Base-by-base conservation (phyloP, 345 rosid genomes). In the Salix koriyanagi region DNA sequence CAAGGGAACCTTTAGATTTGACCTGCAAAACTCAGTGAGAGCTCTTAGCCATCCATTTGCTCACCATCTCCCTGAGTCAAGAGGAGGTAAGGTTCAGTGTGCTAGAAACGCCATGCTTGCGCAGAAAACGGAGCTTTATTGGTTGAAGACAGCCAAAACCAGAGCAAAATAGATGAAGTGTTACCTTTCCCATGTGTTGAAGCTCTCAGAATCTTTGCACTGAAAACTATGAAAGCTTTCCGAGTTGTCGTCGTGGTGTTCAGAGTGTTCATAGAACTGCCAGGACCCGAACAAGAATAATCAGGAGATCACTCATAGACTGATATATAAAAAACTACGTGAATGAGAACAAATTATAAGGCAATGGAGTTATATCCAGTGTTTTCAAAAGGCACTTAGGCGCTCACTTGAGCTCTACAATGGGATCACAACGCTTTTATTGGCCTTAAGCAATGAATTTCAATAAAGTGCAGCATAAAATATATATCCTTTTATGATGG, bases 241-340 rank as follows among this genome's bases (percentile, higher is more conserved):
- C 32, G 71, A 56, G 21, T 8, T n/a, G 30, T 41, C 74, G 11
- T 26, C n/a, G 30, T 56, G 73, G 36, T 34, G 5, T 26, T 56
- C 73, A 16, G 28, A 26, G 37, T 81, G 77, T 28, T 68, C 81
- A 71, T 62, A 64, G 64, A 52, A 41, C 90, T 83, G 80, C 44
- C 61, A 56, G 44, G 46, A 26, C 18, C 1, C 46, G 48, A 64
- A 69, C 15, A 14, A 44, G 42, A 32, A 69, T 48, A 50, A 71
- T 46, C 16, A 76, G 69, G 21, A 75, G 15, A 67, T 36, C 11
- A 34, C n/a, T 14, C 21, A 18, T 25, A 18, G 54, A 39, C 13
- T 9, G 26, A 37, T 23, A 25, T 32, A 4, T 11, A 13, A 44
- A 34, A n/a, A 60, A 4, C 9, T 21, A 65, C 5, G 39, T 26